Base-by-base conservation (phyloP, 169 alveolate genomes). In the Plasmodium sp. region DNA sequence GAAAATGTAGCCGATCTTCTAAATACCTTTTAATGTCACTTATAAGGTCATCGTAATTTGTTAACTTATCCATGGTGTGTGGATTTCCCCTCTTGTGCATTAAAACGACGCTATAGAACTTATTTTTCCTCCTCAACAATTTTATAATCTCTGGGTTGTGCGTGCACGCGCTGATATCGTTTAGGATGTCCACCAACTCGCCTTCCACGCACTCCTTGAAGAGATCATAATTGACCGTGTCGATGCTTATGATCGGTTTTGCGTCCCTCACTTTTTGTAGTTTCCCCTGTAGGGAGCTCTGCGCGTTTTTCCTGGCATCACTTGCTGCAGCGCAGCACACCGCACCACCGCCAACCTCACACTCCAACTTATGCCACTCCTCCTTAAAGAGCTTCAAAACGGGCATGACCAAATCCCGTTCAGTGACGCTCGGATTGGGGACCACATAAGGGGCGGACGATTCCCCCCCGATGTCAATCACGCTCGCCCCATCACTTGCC, bases 61-160 rank as follows among this genome's bases (percentile, higher is more conserved):
- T 86, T 77, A 86, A 34, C 51, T 75, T 86, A 39, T 86, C 93
- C 93, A 86, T 86, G 27, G 93, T 86, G 81, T 86, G 93, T 41
- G 93, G 93, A 54, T 86, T 74, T 31, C 93, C 93, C 33, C 93
- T 86, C 67, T 86, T 86, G 71, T 86, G 93, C 93, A 86, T 86
- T 77, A 86, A 58, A 86, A 86, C 93, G 45, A 86, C 93, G 33
- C 73, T 77, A 51, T 75, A 86, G 41, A 36, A 86, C 45, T 86
- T 86, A 22, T 45, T 86, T 86, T 77, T 51, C 43, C 67, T 86
- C 58, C 77, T 86, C 77, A 86, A 86, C 56, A 86, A 86, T 77
- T 77, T 86, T 56, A 86, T 77, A 31, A 86, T 77, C 51, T 86
- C 81, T 36, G 93, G 85, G 36, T 86, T 79, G 81, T 86, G 80